Conservation (phyloP, 805 yeast genomes). For the Metschnikowia drakensbergensis region DNA sequence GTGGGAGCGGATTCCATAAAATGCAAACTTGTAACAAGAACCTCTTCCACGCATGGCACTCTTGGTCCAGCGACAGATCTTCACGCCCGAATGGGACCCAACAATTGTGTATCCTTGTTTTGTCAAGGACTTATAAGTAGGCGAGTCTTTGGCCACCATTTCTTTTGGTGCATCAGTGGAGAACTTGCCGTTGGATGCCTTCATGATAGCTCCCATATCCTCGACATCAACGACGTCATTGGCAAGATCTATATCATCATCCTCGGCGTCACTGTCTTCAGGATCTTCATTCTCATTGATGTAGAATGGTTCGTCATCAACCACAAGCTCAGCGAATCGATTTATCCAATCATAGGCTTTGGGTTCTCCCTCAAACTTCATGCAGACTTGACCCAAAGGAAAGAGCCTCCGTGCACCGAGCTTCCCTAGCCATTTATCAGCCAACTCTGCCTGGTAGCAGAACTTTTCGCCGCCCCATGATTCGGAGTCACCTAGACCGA, state of each 20-base stretch:
- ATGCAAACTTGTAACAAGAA: conserved; percentile 88
- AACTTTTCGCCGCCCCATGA: conserved; percentile 72
- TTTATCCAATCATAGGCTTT: conserved; percentile 65
- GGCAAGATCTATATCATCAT: conserved; percentile 32
- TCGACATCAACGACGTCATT: conserved; percentile 70
- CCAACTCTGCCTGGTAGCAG: conserved; percentile 77
- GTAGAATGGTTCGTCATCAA: conserved; percentile 67
- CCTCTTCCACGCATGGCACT: conserved; percentile 93
- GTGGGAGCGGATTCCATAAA: conserved; percentile 87
- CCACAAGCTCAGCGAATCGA: conserved; percentile 54
- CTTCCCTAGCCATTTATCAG: conserved; percentile 73
- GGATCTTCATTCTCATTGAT: conserved; percentile 52
- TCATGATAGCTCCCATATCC: conserved; percentile 70
- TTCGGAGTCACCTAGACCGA: conserved; percentile 86
- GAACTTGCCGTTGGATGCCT: conserved; percentile 28
- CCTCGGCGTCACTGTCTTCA: conserved; percentile 52
- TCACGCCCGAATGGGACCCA: conserved; percentile 93
- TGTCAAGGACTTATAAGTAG: conserved; percentile 81
- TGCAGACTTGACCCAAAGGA: conserved; percentile 81
- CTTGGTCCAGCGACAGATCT: conserved; percentile 94
- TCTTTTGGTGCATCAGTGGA: conserved; percentile 44
- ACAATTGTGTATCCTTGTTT: conserved; percentile 92
- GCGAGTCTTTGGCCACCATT: conserved; percentile 88
- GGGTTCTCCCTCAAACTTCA: conserved; percentile 61
- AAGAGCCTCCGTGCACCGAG: conserved; percentile 83